Conservation (phyloP, 305 asterid genomes). For the Fraxinus angustifolia region DNA sequence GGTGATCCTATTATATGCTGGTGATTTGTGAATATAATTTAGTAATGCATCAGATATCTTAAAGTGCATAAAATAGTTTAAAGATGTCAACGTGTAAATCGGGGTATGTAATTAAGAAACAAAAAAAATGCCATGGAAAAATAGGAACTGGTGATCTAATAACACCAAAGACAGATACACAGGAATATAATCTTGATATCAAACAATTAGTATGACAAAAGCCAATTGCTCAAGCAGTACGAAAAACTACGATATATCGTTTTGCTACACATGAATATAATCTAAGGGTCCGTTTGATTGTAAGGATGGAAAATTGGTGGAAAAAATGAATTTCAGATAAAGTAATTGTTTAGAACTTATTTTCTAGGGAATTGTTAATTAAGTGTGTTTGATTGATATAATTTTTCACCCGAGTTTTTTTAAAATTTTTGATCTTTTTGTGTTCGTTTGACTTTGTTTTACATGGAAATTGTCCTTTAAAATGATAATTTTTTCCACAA, state of each 20-base stretch:
- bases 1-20: not conserved
- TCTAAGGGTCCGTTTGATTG: too few species aligned
- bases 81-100: not conserved
- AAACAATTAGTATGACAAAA: not conserved
- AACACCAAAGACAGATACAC: not conserved
- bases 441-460: too few species aligned
- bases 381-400: too few species aligned
- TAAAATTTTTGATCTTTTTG: too few species aligned
- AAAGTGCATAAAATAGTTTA: not conserved
- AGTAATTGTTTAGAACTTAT: too few species aligned
- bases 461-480: too few species aligned
- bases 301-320: too few species aligned
- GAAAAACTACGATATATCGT: not conserved
- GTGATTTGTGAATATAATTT: conserved; percentile 2
- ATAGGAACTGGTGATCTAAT: not conserved
- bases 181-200: not conserved
- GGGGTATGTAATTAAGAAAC: not conserved
- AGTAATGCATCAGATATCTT: conserved; percentile 10
- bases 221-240: not conserved
- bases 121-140: not conserved
- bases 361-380: too few species aligned
- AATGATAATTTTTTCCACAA: too few species aligned
- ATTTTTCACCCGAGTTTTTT: too few species aligned
- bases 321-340: too few species aligned
- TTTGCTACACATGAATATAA: not conserved